A percentile compares a stretch with the other conserved stretches of the same genome.
Evolutionary conservation across 2,329 filamentous ascomycete genomes (phyloP).

Genomic region (Grosmannia penicillata): DNA sequence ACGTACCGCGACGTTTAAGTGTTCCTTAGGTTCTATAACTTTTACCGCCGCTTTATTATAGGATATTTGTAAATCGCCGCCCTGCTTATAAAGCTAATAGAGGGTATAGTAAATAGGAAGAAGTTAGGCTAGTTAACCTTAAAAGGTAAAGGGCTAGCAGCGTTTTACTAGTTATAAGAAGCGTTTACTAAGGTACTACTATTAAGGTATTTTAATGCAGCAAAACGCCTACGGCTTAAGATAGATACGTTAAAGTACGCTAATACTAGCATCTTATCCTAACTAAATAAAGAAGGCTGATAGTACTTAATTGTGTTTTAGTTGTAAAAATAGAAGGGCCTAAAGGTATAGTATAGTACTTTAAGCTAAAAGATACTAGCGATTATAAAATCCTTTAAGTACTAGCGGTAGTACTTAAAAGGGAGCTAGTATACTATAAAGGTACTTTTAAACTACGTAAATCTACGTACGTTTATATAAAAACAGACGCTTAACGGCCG

Average conservation of each 20-base stretch:
- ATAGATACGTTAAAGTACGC: too few relatives aligned
- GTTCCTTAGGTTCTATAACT: background rate
- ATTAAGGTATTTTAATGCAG: background rate
- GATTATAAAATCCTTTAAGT: background rate
- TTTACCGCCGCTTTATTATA: background rate
- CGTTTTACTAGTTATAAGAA: background rate
- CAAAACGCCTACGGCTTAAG: too few relatives aligned
- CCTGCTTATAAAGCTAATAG: background rate
- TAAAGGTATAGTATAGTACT: background rate
- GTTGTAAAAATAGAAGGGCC: too few relatives aligned
- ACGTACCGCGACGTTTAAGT: too few relatives aligned
- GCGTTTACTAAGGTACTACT: background rate
- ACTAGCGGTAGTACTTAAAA: too few relatives aligned
- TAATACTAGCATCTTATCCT: too few relatives aligned
- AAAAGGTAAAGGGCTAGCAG: background rate
- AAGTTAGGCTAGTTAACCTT: background rate
- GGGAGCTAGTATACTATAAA: too few relatives aligned
- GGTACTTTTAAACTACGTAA: too few relatives aligned
- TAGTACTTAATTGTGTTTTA: too few relatives aligned
- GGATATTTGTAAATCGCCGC: background rate
- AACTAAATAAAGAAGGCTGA: too few relatives aligned
- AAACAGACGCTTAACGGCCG: too few relatives aligned
- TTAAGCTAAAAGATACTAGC: background rate
- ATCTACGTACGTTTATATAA: too few relatives aligned
- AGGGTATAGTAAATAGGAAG: background rate